Conservation (phyloP, 495 filamentous ascomycete species). For the Xylaria flabelliformis region DNA sequence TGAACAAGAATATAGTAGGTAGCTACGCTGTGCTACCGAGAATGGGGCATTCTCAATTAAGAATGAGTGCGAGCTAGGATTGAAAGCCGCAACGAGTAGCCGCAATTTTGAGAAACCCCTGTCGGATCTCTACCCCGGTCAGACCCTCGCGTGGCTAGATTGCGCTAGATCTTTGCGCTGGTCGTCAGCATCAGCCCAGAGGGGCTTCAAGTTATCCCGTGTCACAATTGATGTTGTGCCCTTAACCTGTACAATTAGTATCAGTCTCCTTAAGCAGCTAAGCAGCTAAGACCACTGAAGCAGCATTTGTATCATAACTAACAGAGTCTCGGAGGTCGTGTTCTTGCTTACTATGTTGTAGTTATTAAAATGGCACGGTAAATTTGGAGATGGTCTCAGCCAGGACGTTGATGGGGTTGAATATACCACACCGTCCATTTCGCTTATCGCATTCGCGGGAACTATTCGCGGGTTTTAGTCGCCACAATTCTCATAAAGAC, state of each 20-base stretch:
- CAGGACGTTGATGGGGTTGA: not conserved
- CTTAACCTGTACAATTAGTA: not conserved
- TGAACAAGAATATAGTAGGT: not conserved
- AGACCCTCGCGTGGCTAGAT: not conserved
- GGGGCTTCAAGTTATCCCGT: not conserved
- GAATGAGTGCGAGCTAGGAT: not conserved
- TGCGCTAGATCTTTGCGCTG: not conserved
- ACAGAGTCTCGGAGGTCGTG: not conserved
- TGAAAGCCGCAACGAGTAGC: not conserved
- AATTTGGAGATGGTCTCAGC: not conserved
- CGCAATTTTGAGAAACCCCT: slow-evolving; percentile 5
- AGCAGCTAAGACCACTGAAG: not conserved
- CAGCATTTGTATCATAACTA: not conserved
- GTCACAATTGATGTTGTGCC: not conserved
- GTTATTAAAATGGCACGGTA: not conserved
- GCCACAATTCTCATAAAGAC: not conserved
- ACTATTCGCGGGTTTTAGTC: not conserved
- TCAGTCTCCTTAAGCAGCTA: not conserved
- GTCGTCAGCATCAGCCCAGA: slow-evolving; percentile 13
- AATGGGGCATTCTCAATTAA: not conserved
- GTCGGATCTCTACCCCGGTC: not conserved
- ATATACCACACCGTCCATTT: no score
- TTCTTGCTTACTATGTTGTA: slow-evolving; percentile 16
- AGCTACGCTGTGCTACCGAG: not conserved
- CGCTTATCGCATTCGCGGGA: not conserved